These are phyloP conservation scores for Solanum hybrid DNA, from an alignment of 305 asterid species.

Conservation along the genomic window DNA sequence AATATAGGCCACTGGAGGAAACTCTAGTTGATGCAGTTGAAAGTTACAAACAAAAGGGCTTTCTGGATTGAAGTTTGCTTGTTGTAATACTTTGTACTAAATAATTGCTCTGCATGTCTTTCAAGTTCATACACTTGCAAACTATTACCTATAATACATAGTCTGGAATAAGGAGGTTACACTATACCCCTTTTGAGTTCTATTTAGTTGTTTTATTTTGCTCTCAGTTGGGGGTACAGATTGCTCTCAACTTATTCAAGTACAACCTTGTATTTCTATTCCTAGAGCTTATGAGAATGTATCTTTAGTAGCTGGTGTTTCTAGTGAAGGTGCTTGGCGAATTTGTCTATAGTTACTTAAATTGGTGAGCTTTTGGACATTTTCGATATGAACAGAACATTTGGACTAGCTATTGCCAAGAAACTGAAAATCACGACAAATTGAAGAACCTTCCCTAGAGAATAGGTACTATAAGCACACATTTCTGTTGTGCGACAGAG, in stretches of 20 bases:
- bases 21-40: conserved; percentile 58
- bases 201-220: not conserved
- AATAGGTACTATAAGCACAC: not conserved
- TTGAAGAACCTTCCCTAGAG: not conserved
- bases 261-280: not conserved
- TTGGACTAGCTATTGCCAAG: not conserved
- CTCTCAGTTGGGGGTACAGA: not conserved
- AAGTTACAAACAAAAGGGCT: conserved; percentile 40
- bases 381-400: not conserved
- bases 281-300: not conserved
- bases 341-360: not conserved
- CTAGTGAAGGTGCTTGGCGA: not conserved
- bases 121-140: not conserved
- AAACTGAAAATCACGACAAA: not conserved
- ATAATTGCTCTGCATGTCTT: not conserved
- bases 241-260: not conserved
- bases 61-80: conserved; percentile 12
- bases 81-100: not conserved
- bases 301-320: not conserved
- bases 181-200: not conserved
- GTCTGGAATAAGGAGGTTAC: not conserved
- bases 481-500: not conserved
- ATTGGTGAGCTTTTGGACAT: not conserved
- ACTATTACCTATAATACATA: not conserved
- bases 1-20: conserved; percentile 44